These are phyloP conservation scores for Telfairia occidentalis DNA, from an alignment of 331 rosid species.

Conservation along the genomic window DNA sequence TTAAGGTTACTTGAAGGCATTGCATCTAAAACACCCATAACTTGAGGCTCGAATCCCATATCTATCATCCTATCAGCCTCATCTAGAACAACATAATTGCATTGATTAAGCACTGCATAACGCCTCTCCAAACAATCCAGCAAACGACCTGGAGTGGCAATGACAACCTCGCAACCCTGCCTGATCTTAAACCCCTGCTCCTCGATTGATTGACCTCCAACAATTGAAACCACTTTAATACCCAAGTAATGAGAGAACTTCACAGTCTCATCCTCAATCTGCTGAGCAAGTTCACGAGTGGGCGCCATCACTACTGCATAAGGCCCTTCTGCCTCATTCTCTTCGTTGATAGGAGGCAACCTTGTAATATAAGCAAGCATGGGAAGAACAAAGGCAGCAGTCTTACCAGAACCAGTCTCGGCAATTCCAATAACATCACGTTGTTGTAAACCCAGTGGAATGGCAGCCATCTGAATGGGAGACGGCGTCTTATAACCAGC, in stretches of 20 bases:
- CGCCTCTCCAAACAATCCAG: constrained; percentile 82
- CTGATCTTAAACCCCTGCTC: constrained; percentile 89
- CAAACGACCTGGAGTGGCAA: constrained; percentile 83
- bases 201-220: constrained; percentile 92
- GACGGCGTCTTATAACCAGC: constrained; percentile 80
- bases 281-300: constrained; percentile 84
- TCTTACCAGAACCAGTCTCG: constrained; percentile 87
- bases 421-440: constrained; percentile 82
- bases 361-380: constrained; percentile 74
- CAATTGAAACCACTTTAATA: constrained; percentile 76
- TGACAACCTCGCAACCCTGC: constrained; percentile 82
- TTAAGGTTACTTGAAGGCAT: constrained; percentile 90
- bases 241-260: constrained; percentile 78
- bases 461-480: constrained; percentile 91
- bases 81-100: constrained; percentile 84
- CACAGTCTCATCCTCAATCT: constrained; percentile 85
- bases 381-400: constrained; percentile 91
- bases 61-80: constrained; percentile 93
- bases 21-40: constrained; percentile 79
- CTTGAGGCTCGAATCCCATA: constrained; percentile 91
- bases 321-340: constrained; percentile 82
- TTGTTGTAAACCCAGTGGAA: constrained; percentile 74
- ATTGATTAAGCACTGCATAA: constrained; percentile 74
- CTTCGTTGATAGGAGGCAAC: constrained; percentile 79
- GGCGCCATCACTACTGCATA: constrained; percentile 97